Evolutionary conservation across 129 eudicot genomes (phyloP).

Genomic region (Flaveria bidentis): DNA sequence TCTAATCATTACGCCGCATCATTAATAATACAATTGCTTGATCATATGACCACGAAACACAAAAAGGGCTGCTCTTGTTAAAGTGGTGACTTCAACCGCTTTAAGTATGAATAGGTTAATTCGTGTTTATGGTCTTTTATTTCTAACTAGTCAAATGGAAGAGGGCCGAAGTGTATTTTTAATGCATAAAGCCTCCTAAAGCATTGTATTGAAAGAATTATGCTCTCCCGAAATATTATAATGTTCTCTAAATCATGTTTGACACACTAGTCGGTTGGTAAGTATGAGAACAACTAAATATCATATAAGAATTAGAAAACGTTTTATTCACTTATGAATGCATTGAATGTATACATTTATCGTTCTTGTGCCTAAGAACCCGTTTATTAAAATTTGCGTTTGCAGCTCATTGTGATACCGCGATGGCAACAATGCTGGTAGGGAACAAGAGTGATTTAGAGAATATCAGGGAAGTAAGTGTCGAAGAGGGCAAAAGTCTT

Average conservation of each 20-base stretch:
- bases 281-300: not conserved
- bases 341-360: not conserved
- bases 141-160: not conserved
- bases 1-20: not conserved
- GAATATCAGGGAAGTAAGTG: constrained; percentile 66
- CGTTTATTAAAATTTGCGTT: not conserved
- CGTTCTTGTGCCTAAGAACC: not conserved
- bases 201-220: not conserved
- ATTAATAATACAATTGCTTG: not conserved
- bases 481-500: constrained; percentile 67
- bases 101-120: not conserved
- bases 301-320: not conserved
- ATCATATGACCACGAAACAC: not conserved
- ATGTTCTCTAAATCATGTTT: not conserved
- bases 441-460: constrained; percentile 88
- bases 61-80: not conserved
- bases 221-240: too few species aligned
- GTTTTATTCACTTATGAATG: not conserved
- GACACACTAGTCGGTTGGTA: not conserved
- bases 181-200: not conserved
- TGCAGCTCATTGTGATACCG: constrained; percentile 88
- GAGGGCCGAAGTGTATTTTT: not conserved
- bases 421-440: constrained; percentile 77
- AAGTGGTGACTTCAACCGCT: not conserved
- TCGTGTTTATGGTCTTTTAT: not conserved